These are phyloP conservation scores for Botryotinia convoluta DNA, from an alignment of 2,329 filamentous ascomycete genomes.

Conservation along the genomic window DNA sequence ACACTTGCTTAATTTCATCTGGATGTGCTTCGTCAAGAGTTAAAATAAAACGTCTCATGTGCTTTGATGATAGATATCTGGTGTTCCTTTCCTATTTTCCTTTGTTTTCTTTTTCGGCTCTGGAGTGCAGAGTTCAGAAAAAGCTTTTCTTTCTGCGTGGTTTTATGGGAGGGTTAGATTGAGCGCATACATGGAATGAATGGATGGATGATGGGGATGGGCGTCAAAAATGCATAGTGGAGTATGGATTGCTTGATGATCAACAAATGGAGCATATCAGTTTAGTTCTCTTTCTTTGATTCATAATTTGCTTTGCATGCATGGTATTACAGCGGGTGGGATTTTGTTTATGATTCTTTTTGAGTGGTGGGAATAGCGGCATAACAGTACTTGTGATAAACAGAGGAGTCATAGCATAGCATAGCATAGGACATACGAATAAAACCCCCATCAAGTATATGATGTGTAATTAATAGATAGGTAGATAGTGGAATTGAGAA, in stretches of 20 bases:
- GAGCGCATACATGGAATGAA: not conserved
- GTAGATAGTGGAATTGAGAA: slow-evolving; percentile 11
- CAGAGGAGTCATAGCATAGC: not conserved
- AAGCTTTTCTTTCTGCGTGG: not conserved
- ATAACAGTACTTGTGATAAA: not conserved
- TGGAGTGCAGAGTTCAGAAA: not conserved
- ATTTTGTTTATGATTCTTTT: not conserved
- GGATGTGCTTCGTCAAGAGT: not conserved
- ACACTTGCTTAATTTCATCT: not conserved
- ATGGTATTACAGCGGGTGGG: slow-evolving; percentile 4
- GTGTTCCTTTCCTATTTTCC: not conserved
- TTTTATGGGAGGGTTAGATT: not conserved
- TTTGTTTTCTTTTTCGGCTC: not conserved
- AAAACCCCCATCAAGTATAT: slow-evolving; percentile 5
- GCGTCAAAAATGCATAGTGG: slow-evolving; percentile 17
- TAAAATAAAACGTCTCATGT: not conserved
- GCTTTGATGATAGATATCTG: not conserved
- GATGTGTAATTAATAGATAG: slow-evolving; percentile 11
- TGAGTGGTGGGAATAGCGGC: not conserved
- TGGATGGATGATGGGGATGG: not conserved
- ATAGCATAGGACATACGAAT: not conserved
- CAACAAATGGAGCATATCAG: not conserved
- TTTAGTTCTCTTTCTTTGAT: not conserved
- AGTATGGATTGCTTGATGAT: slow-evolving; percentile 1
- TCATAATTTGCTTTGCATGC: slow-evolving; percentile 6